Evolutionary conservation across 345 rosid genomes (phyloP).

Genomic region (Moricandia moricandioides): DNA sequence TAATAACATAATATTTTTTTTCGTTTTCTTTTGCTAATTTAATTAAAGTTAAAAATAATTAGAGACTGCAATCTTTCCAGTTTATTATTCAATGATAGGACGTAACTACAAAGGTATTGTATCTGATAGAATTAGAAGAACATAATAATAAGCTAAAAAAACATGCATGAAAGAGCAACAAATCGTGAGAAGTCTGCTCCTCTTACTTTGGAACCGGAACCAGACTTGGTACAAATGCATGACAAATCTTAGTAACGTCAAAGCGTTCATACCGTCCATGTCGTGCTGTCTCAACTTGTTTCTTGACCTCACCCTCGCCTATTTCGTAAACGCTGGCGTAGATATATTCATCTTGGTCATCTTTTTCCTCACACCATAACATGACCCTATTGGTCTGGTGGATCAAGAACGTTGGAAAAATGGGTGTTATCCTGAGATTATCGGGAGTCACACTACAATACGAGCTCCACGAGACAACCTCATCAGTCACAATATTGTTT

Average conservation of each 20-base stretch:
- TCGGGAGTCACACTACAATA: background rate
- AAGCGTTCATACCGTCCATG: background rate
- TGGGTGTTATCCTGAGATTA: background rate
- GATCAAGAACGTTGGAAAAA: background rate
- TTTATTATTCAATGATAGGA: too few relatives aligned
- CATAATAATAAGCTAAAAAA: too few relatives aligned
- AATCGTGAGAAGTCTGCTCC: background rate
- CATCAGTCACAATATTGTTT: background rate
- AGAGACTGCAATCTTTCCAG: too few relatives aligned
- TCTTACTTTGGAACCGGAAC: background rate
- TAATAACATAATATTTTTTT: too few relatives aligned
- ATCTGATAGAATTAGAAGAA: too few relatives aligned
- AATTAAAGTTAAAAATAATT: too few relatives aligned
- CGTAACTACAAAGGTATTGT: too few relatives aligned
- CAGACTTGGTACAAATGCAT: background rate
- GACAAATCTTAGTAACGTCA: background rate
- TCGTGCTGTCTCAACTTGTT: constrained; percentile 7
- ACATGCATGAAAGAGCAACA: too few relatives aligned
- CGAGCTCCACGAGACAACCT: background rate
- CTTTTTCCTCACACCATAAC: background rate
- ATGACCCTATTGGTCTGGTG: constrained; percentile 4
- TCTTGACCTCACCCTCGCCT: constrained; percentile 2
- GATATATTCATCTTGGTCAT: background rate
- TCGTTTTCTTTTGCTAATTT: too few relatives aligned
- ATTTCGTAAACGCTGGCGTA: constrained; percentile 6